These are phyloP conservation scores for Boletus reticuloceps DNA, from an alignment of 768 basidiomycete genomes.

Conservation along the genomic window DNA sequence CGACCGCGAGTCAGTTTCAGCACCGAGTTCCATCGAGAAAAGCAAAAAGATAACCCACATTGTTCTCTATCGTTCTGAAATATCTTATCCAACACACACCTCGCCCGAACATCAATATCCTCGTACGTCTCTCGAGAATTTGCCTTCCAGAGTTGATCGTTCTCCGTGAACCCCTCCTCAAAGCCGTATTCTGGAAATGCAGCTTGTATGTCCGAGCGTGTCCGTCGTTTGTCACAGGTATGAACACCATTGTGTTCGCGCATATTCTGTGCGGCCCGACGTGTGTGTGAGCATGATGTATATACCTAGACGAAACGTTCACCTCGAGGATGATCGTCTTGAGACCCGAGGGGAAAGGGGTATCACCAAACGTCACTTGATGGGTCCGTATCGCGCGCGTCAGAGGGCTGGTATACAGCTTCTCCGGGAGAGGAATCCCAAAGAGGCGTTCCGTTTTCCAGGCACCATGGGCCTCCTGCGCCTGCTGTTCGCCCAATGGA, in stretches of 20 bases:
- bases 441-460: constrained; percentile 15
- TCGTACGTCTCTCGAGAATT: constrained; percentile 21
- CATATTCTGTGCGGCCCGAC: constrained; percentile 48
- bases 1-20: background rate
- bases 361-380: constrained; percentile 47
- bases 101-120: constrained; percentile 45
- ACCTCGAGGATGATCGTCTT: constrained; percentile 58
- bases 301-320: background rate
- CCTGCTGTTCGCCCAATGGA: constrained; percentile 53
- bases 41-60: constrained; percentile 35
- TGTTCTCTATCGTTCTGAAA: constrained; percentile 42
- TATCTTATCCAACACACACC: constrained; percentile 50
- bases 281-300: background rate
- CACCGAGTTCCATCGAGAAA: background rate
- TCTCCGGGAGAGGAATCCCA: constrained; percentile 19
- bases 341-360: constrained; percentile 24
- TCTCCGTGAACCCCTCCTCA: constrained; percentile 57
- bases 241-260: constrained; percentile 66
- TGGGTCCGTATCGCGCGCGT: constrained; percentile 60
- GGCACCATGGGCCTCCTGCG: constrained; percentile 26
- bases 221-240: constrained; percentile 68
- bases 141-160: constrained; percentile 56
- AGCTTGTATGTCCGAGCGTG: constrained; percentile 43
- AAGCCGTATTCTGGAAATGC: constrained; percentile 45
- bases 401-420: constrained; percentile 44